Base-by-base conservation (phyloP, 768 basidiomycete genomes). In the Phanerodontia chrysosporium region DNA sequence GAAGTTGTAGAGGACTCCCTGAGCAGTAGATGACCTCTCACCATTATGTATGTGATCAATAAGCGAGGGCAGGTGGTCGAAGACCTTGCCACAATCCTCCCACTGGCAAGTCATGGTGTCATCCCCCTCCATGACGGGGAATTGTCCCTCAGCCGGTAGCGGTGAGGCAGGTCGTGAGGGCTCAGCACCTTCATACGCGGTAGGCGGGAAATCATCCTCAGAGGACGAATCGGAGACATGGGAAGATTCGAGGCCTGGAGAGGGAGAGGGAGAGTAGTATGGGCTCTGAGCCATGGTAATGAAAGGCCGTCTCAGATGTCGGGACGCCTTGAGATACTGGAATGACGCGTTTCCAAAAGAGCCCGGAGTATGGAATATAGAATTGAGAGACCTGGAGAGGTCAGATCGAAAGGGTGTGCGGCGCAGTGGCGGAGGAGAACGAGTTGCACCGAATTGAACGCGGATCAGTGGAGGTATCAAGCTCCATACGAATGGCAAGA, bases 41-140 rank as follows among this genome's bases (percentile, higher is more conserved):
- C 94, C 85, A 58, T 82, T 76, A 65, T 92, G 90, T 28, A 96
- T 85, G 68, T 96, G 94, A 27, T 86, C 84, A 60, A 95, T 90
- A 58, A 95, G 76, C 3, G 83, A 83, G 18, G 81, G 84, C 18
- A 92, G 75, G 67, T 90, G 83, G 12, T 82, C 83, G 66, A 87
- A 94, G n/a, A 86, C 80, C 42, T 75, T 66, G 1, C 85, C 84
- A 67, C 94, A 96, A 59, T 85, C 86, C 32, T 87, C 89, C 94
- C 94, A 96, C 55, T 82, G 82, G 73, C 94, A 96, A 28, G 81
- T 84, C 61, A 85, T 87, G 27, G 81, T 84, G 67, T 90, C 88
- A 12, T 45, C 13, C 73, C 77, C 39, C 67, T 65, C 48, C 1
- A 10, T 42, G 22, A 25, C 53, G 21, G 28, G 54, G 36, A 32